Evolutionary conservation across 352 stramenopile species (phyloP).

Genomic region (Phytophthora cajani): DNA sequence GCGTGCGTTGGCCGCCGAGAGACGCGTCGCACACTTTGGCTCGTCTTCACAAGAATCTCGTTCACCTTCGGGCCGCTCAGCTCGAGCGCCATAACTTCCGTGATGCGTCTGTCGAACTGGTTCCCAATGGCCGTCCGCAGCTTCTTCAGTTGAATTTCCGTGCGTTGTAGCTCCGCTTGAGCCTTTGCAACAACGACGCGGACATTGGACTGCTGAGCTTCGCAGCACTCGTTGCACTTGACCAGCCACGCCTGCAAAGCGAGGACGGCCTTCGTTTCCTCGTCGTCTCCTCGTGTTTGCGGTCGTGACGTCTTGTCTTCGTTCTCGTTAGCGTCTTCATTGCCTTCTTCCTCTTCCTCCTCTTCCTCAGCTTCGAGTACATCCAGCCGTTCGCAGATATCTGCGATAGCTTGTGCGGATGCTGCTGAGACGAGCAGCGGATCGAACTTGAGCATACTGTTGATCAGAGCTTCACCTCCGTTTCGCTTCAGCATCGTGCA

Average conservation of each 20-base stretch:
- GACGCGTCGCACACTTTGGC: constrained; percentile 29
- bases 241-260: constrained; percentile 65
- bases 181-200: constrained; percentile 48
- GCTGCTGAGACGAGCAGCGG: constrained; percentile 49
- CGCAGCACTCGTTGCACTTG: constrained; percentile 66
- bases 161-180: constrained; percentile 53
- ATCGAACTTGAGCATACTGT: constrained; percentile 70
- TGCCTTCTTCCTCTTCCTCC: constrained; percentile 26
- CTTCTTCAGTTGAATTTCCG: constrained; percentile 66
- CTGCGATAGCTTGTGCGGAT: constrained; percentile 43
- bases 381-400: constrained; percentile 41
- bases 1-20: constrained; percentile 21
- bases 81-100: constrained; percentile 49
- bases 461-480: constrained; percentile 51
- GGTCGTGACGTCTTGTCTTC: constrained; percentile 12
- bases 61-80: constrained; percentile 29
- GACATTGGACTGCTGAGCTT: constrained; percentile 46
- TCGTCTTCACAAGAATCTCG: constrained; percentile 26
- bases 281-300: constrained; percentile 26
- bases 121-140: constrained; percentile 58
- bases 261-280: constrained; percentile 39
- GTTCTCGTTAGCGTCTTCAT: constrained; percentile 15
- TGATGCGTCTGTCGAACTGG: constrained; percentile 63
- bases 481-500: constrained; percentile 51
- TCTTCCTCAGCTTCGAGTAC: constrained; percentile 39